Percentiles rank a stretch among this genome's conserved stretches.
Conservation (phyloP, 768 basidiomycete genomes). For the Trametes villosa region DNA sequence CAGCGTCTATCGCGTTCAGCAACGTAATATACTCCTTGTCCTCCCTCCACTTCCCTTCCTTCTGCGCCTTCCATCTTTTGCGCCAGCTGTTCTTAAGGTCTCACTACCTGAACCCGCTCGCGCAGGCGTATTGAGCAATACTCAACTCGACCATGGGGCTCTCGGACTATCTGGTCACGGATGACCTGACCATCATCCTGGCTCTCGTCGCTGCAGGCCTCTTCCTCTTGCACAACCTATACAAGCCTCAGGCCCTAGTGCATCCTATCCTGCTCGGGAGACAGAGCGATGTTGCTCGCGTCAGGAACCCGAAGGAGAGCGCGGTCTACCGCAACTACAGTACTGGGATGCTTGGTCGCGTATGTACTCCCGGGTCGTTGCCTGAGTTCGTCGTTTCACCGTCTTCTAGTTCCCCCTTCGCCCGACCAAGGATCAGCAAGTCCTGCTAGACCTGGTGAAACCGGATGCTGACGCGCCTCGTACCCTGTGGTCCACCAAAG, state of each 20-base stretch:
- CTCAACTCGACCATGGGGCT: constrained; percentile 38
- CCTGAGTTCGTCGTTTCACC: constrained; percentile 14
- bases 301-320: constrained; percentile 80
- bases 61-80: background rate
- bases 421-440: constrained; percentile 72
- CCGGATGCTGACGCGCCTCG: constrained; percentile 67
- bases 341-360: constrained; percentile 81
- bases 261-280: constrained; percentile 93
- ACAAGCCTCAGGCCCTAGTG: constrained; percentile 83
- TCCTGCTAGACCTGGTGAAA: constrained; percentile 68
- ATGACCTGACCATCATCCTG: constrained; percentile 79
- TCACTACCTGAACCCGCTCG: background rate
- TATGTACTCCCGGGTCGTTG: constrained; percentile 38
- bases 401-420: constrained; percentile 67
- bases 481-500: constrained; percentile 82
- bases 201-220: constrained; percentile 76
- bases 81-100: background rate
- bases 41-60: background rate
- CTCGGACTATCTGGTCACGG: constrained; percentile 68
- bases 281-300: constrained; percentile 87
- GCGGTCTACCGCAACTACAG: constrained; percentile 91
- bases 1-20: background rate
- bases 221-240: constrained; percentile 76
- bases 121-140: background rate
- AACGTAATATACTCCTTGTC: background rate